phyloP scores from a whole-genome alignment of 345 rosid genomes.

The Laguncularia racemosa region DNA sequence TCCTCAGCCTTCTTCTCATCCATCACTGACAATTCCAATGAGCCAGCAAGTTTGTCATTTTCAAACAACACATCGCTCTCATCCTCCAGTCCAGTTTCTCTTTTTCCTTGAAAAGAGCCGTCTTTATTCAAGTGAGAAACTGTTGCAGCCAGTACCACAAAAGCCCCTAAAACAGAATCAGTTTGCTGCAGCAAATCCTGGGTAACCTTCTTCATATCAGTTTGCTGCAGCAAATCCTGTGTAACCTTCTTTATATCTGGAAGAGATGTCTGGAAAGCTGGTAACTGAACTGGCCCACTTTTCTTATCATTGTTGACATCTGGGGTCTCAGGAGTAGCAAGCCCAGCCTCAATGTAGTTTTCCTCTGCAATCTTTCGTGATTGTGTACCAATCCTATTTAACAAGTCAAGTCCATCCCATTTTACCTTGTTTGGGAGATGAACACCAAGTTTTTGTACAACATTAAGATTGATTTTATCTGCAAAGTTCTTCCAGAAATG shows the following conservation, averaged over 20 bases:
- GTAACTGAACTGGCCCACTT: constrained; percentile 22
- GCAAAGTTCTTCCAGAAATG: constrained; percentile 67
- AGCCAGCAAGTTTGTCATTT: constrained; percentile 31
- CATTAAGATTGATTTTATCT: constrained; percentile 46
- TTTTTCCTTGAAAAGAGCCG: constrained; percentile 20
- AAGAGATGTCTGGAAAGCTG: constrained; percentile 50
- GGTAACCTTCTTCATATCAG: constrained; percentile 75
- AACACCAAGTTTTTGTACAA: constrained; percentile 64
- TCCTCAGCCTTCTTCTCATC: constrained; percentile 75
- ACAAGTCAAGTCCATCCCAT: constrained; percentile 69
- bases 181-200: constrained; percentile 75
- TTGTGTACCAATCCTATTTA: constrained; percentile 64
- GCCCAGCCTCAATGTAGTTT: constrained; percentile 76
- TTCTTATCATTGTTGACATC: constrained; percentile 32
- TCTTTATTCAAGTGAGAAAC: constrained; percentile 65
- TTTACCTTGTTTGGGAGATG: constrained; percentile 56
- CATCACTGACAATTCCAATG: constrained; percentile 24
- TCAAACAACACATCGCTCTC: constrained; percentile 15
- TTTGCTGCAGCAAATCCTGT: constrained; percentile 69
- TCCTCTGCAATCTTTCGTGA: constrained; percentile 69
- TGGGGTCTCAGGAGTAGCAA: constrained; percentile 50
- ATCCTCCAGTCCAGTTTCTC: constrained; percentile 8
- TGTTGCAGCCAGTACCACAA: constrained; percentile 75
- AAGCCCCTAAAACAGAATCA: constrained; percentile 81
- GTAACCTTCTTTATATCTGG: constrained; percentile 74